Conservation (phyloP, 2,329 filamentous ascomycete genomes). For the Colletotrichum sp. region DNA sequence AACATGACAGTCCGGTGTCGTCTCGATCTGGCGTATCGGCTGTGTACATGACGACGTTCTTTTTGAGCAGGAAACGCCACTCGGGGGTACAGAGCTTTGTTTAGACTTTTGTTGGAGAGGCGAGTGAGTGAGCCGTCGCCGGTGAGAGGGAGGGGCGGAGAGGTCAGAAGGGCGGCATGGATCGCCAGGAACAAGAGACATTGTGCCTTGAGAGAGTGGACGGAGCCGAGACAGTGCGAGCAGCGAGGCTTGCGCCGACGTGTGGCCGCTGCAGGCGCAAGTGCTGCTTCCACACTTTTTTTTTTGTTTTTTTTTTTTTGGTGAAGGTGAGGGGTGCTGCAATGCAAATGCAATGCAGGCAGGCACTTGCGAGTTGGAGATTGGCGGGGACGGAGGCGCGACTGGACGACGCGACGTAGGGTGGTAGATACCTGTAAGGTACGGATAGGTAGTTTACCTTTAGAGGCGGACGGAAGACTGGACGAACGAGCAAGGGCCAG, state of each 20-base stretch:
- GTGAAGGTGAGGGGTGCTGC: background rate
- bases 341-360: background rate
- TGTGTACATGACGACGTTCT: constrained; percentile 8
- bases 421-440: background rate
- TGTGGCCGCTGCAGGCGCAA: background rate
- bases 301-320: background rate
- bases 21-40: background rate
- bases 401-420: background rate
- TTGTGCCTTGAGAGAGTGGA: background rate
- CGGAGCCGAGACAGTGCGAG: background rate
- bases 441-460: background rate
- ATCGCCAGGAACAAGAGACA: constrained; percentile 12
- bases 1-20: background rate
- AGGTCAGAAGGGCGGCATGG: background rate
- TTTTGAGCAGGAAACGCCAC: background rate
- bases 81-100: background rate
- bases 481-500: background rate
- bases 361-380: background rate
- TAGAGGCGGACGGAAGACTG: background rate
- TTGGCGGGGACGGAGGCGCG: background rate
- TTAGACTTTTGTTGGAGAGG: background rate
- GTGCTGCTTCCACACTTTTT: background rate
- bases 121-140: background rate
- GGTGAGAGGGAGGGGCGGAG: background rate
- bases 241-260: background rate